A percentile compares a stretch with the other conserved stretches of the same genome.
phyloP scores from a whole-genome alignment of 208 protist species.

The Endotrypanum monterogeii region DNA sequence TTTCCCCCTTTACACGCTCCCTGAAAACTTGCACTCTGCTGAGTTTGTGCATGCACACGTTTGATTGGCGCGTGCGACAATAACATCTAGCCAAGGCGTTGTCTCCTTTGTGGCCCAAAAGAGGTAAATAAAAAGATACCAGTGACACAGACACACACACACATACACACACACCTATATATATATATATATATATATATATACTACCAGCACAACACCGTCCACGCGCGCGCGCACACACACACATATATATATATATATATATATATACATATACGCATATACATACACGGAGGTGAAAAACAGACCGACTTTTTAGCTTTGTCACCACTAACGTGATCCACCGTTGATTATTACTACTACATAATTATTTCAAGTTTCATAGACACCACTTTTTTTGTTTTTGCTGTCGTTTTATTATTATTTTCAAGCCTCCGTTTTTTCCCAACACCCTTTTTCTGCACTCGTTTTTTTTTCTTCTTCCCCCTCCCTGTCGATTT shows the following conservation, averaged over 20 bases:
- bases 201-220: too few species aligned
- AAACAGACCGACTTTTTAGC: neutral
- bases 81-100: too few species aligned
- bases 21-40: neutral
- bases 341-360: neutral
- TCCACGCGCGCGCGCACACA: too few species aligned
- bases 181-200: neutral
- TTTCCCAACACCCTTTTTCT: neutral
- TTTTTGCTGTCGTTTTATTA: neutral
- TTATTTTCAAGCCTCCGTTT: constrained; percentile 8
- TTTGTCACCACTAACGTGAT: neutral
- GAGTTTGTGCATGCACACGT: too few species aligned
- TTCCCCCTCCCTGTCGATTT: neutral
- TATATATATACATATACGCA: neutral
- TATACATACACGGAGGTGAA: neutral
- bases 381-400: constrained; percentile 11
- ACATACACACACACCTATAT: too few species aligned
- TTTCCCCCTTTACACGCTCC: neutral
- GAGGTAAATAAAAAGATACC: too few species aligned
- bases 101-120: too few species aligned
- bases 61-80: too few species aligned
- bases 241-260: neutral
- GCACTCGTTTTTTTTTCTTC: neutral
- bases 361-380: neutral
- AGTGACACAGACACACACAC: neutral